Conservation (phyloP, 208 protist genomes). For the Leishmania turanica region DNA sequence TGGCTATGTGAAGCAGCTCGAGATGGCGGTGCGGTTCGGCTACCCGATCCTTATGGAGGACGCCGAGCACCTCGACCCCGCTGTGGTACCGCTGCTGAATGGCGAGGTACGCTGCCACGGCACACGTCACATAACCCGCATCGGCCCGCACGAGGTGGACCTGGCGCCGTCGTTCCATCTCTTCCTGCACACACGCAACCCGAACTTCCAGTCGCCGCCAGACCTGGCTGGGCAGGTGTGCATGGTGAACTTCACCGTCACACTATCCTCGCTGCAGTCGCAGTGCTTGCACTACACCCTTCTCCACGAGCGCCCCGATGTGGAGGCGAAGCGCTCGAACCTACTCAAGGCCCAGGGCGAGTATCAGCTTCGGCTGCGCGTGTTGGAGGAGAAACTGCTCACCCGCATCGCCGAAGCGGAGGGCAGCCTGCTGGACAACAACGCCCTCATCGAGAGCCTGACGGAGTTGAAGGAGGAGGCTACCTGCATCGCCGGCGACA, state of each 20-base stretch:
- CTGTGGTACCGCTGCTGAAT: slow-evolving; percentile 98
- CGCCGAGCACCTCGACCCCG: slow-evolving; percentile 98
- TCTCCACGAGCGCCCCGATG: slow-evolving; percentile 96
- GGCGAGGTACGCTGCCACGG: slow-evolving; percentile 95
- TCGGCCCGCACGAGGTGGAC: slow-evolving; percentile 98
- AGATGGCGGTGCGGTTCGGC: slow-evolving; percentile 98
- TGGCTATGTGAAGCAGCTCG: slow-evolving; percentile 98
- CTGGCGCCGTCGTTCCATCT: slow-evolving; percentile 97
- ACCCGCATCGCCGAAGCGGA: slow-evolving; percentile 92
- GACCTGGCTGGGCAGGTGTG: slow-evolving; percentile 97
- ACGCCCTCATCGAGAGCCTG: slow-evolving; percentile 94
- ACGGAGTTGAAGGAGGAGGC: slow-evolving; percentile 95
- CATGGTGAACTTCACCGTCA: slow-evolving; percentile 99
- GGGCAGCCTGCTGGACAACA: slow-evolving; percentile 98
- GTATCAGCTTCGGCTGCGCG: slow-evolving; percentile 92
- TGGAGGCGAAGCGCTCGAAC: slow-evolving; percentile 92
- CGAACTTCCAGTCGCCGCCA: slow-evolving; percentile 94
- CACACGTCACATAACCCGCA: slow-evolving; percentile 92
- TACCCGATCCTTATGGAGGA: slow-evolving; percentile 99
- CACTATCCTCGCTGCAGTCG: slow-evolving; percentile 93
- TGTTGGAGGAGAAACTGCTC: slow-evolving; percentile 97
- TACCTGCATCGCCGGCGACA: slow-evolving; percentile 84
- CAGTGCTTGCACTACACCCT: slow-evolving; percentile 95
- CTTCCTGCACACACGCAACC: slow-evolving; percentile 97
- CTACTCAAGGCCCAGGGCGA: slow-evolving; percentile 96